These are phyloP conservation scores for Blastobotrys buckinghamii DNA, from an alignment of 1,139 yeast genomes.

Conservation along the genomic window DNA sequence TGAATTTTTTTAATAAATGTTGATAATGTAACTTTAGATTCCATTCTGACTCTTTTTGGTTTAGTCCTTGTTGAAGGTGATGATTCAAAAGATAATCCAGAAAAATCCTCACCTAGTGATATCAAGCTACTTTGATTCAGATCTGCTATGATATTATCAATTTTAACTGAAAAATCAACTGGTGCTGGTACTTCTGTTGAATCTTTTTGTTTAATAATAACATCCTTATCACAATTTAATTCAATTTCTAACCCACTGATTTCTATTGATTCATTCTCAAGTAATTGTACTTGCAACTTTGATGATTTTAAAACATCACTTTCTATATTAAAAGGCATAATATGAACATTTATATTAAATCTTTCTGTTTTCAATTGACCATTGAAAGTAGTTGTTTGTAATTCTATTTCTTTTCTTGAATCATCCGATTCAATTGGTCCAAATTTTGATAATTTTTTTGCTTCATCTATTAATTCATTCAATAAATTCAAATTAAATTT, in stretches of 20 bases:
- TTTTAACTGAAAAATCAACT: slow-evolving; percentile 7
- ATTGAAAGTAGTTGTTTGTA: slow-evolving; percentile 19
- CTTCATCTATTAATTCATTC: slow-evolving; percentile 11
- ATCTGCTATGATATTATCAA: slow-evolving; percentile 10
- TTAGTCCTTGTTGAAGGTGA: neutral
- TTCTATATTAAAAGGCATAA: slow-evolving; percentile 22
- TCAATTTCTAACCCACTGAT: neutral
- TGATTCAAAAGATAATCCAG: neutral
- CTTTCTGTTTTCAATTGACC: slow-evolving; percentile 14
- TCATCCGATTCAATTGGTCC: slow-evolving; percentile 3
- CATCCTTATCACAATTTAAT: slow-evolving; percentile 4
- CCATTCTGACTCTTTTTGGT: slow-evolving; percentile 4
- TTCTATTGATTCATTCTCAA: slow-evolving; percentile 5
- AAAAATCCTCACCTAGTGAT: neutral
- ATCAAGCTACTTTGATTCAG: neutral
- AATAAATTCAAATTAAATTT: slow-evolving; percentile 15
- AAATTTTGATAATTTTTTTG: neutral
- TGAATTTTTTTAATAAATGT: slow-evolving; percentile 10
- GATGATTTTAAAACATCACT: slow-evolving; percentile 10
- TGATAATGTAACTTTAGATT: neutral
- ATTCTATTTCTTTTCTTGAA: slow-evolving; percentile 8
- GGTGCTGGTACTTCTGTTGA: slow-evolving; percentile 12
- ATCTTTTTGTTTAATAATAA: slow-evolving; percentile 12
- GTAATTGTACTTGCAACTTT: neutral
- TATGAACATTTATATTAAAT: slow-evolving; percentile 12